phyloP scores from a whole-genome alignment of 108 stramenopile genomes.

The Cyclostephanos invisitatus region DNA sequence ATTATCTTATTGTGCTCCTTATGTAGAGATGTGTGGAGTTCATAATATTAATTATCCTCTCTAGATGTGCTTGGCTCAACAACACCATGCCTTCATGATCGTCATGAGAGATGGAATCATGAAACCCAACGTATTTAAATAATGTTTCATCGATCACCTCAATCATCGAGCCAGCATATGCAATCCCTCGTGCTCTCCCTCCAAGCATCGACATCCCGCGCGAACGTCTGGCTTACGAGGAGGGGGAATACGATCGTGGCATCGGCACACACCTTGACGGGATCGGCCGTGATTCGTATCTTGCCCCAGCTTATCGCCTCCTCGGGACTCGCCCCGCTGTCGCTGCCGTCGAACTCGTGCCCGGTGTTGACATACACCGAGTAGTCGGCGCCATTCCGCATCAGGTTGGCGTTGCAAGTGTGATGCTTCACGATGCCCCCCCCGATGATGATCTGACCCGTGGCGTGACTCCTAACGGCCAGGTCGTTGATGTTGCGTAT shows the following conservation, averaged over 20 bases:
- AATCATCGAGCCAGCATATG: constrained; percentile 74
- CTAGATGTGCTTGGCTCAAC: no score
- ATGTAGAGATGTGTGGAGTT: no score
- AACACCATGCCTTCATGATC: no score
- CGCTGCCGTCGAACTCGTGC: constrained; percentile 97
- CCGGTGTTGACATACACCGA: constrained; percentile 98
- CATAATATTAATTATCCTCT: no score
- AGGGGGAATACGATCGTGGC: constrained; percentile 97
- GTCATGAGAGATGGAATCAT: no score
- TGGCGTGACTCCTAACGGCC: constrained; percentile 88
- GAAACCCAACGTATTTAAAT: no score
- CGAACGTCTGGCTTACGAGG: constrained; percentile 97
- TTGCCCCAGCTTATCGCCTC: constrained; percentile 99
- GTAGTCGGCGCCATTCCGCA: constrained; percentile 99
- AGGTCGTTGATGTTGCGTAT: constrained; percentile 96
- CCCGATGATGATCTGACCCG: constrained; percentile 97
- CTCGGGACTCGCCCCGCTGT: constrained; percentile 96
- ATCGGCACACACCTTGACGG: constrained; percentile 96
- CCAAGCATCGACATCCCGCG: constrained; percentile 89
- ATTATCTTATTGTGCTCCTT: no score
- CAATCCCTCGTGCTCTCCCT: constrained; percentile 65
- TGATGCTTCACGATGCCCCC: constrained; percentile 99
- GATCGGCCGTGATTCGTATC: constrained; percentile 89
- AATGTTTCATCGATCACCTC: no score
- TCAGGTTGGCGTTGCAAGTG: constrained; percentile 99